Evolutionary conservation across 305 asterid species (phyloP).

Genomic region (Ajuga reptans): DNA sequence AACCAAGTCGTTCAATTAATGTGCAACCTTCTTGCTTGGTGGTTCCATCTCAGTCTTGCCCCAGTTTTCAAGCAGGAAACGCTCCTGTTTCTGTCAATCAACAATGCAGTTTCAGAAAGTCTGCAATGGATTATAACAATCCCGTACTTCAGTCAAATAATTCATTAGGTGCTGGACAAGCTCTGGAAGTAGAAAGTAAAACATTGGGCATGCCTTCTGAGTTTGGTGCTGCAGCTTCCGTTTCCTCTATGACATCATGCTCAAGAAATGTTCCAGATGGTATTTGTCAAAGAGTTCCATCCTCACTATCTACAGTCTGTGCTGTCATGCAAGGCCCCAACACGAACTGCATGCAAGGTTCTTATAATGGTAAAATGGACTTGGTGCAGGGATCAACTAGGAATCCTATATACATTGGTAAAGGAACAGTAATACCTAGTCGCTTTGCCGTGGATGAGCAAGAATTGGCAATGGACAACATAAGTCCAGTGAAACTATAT

Average conservation of each 20-base stretch:
- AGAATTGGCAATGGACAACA: conserved; percentile 28
- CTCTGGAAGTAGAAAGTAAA: conserved; percentile 33
- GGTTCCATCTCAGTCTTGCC: conserved; percentile 53
- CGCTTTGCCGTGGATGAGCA: conserved; percentile 51
- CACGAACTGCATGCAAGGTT: conserved; percentile 28
- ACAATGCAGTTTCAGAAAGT: conserved; percentile 30
- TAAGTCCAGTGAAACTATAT: conserved; percentile 32
- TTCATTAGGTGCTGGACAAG: conserved; percentile 35
- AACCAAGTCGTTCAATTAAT: conserved; percentile 38
- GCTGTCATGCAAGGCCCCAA: conserved; percentile 29
- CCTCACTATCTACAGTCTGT: conserved; percentile 29
- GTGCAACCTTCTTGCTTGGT: conserved; percentile 77
- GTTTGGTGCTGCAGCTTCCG: conserved; percentile 35
- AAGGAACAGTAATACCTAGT: conserved; percentile 49
- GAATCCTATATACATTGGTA: conserved; percentile 31
- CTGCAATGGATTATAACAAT: conserved; percentile 30
- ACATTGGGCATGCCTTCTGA: conserved; percentile 25
- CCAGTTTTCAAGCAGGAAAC: conserved; percentile 43
- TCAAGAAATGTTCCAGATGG: conserved; percentile 32
- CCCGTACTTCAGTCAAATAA: conserved; percentile 36
- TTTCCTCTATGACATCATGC: conserved; percentile 33
- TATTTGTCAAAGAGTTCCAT: conserved; percentile 31
- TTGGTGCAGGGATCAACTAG: conserved; percentile 36
- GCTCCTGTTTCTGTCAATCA: conserved; percentile 38
- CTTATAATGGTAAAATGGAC: conserved; percentile 29